Evolutionary conservation across 768 basidiomycete genomes (phyloP).

Genomic region (Suillus paluster): DNA sequence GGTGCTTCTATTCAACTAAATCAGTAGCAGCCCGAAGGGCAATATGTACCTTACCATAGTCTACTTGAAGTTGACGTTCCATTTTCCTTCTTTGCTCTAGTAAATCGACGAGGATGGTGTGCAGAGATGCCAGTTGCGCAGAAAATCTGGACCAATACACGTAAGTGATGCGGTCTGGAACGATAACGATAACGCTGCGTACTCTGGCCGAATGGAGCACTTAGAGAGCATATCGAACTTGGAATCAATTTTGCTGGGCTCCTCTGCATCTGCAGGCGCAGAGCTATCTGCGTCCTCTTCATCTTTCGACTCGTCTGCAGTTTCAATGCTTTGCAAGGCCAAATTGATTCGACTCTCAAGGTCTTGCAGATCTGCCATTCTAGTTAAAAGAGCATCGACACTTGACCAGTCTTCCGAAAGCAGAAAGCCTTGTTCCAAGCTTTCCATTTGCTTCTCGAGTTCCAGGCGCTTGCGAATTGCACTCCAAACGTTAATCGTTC

Average conservation of each 20-base stretch:
- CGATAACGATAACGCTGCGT: neutral
- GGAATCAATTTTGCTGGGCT: constrained; percentile 7
- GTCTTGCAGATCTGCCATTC: constrained; percentile 52
- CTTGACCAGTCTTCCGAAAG: constrained; percentile 55
- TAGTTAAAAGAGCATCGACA: constrained; percentile 55
- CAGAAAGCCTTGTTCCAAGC: constrained; percentile 25
- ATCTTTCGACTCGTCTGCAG: constrained; percentile 18
- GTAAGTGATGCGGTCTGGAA: neutral
- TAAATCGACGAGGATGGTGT: constrained; percentile 50
- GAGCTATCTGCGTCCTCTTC: constrained; percentile 29
- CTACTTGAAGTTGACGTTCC: constrained; percentile 55
- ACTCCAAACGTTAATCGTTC: constrained; percentile 65
- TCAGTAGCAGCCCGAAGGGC: neutral
- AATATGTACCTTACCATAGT: constrained; percentile 49
- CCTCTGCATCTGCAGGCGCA: constrained; percentile 17
- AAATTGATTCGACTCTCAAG: constrained; percentile 62
- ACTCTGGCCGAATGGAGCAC: constrained; percentile 75
- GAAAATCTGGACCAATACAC: constrained; percentile 56
- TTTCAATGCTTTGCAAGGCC: constrained; percentile 45
- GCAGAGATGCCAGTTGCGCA: constrained; percentile 50
- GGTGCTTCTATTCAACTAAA: constrained; percentile 54
- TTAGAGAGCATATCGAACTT: constrained; percentile 41
- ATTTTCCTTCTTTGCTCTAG: constrained; percentile 52
- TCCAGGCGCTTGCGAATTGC: constrained; percentile 53
- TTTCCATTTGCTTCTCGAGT: constrained; percentile 62